These are phyloP conservation scores for Russula vinacea DNA, from an alignment of 768 basidiomycete species.

Conservation along the genomic window DNA sequence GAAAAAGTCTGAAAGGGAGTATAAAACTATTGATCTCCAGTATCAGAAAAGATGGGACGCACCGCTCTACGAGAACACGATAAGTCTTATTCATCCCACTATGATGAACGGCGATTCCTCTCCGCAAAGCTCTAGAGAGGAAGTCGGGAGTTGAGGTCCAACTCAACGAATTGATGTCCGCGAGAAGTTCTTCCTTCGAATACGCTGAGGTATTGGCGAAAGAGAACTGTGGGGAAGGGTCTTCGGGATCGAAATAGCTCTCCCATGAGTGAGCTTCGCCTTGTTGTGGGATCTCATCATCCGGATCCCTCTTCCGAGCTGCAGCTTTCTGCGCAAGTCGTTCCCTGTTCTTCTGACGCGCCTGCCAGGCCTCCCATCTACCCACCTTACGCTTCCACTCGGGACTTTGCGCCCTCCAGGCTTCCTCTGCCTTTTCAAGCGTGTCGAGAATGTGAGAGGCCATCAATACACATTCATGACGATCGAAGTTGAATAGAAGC, in stretches of 20 bases:
- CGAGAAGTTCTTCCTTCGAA: conserved; percentile 47
- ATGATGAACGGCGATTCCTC: conserved; percentile 71
- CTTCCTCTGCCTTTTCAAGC: conserved; percentile 45
- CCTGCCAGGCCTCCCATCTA: conserved; percentile 51
- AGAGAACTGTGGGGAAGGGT: conserved; percentile 58
- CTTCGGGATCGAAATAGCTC: conserved; percentile 53
- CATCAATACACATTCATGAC: conserved; percentile 56
- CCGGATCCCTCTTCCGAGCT: conserved; percentile 40
- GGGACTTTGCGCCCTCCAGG: conserved; percentile 47
- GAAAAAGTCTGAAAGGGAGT: conserved; percentile 47
- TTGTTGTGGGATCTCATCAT: conserved; percentile 33
- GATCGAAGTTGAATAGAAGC: conserved; percentile 65
- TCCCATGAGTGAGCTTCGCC: conserved; percentile 43
- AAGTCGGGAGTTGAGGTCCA: conserved; percentile 41
- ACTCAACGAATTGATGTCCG: conserved; percentile 44
- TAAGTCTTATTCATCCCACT: conserved; percentile 65
- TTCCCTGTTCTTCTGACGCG: conserved; percentile 47
- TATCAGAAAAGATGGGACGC: conserved; percentile 6
- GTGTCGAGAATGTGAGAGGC: conserved; percentile 39
- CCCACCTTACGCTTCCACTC: conserved; percentile 51
- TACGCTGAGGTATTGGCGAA: conserved; percentile 50
- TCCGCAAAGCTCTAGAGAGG: conserved; percentile 47
- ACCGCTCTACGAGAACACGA: conserved; percentile 57
- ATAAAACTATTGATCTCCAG: not conserved
- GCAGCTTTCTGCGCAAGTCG: conserved; percentile 42